Percentiles rank a stretch among this genome's conserved stretches.
Conservation (phyloP, 805 yeast genomes). For the Monosporozyma solicola region DNA sequence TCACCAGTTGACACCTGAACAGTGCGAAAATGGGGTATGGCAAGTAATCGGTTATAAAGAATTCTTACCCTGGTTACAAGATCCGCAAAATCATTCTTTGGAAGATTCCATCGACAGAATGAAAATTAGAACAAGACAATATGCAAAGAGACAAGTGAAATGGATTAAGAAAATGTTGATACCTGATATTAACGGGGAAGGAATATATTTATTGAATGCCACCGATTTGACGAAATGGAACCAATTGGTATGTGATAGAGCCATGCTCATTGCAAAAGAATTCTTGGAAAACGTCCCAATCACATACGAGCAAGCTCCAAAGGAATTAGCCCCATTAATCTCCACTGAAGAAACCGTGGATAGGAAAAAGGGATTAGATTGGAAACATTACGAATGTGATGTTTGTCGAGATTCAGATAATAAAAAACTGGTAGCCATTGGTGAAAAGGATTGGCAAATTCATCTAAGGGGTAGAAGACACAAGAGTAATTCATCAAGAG, state of each 20-base stretch:
- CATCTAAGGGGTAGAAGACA: slow-evolving; percentile 69
- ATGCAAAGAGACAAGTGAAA: slow-evolving; percentile 80
- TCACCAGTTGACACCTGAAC: slow-evolving; percentile 26
- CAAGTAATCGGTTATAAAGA: slow-evolving; percentile 94
- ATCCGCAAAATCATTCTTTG: slow-evolving; percentile 24
- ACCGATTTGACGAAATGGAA: slow-evolving; percentile 61
- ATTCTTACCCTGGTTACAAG: slow-evolving; percentile 59
- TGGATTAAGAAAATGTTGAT: slow-evolving; percentile 75
- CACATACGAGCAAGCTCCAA: slow-evolving; percentile 32
- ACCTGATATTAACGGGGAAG: slow-evolving; percentile 50
- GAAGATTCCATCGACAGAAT: slow-evolving; percentile 53
- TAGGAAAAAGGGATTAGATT: slow-evolving; percentile 23
- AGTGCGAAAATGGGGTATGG: slow-evolving; percentile 72
- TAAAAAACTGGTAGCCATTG: slow-evolving; percentile 56
- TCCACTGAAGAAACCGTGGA: slow-evolving; percentile 7
- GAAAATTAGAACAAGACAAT: slow-evolving; percentile 78
- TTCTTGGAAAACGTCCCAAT: slow-evolving; percentile 28
- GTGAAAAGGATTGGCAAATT: slow-evolving; percentile 57
- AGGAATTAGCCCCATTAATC: slow-evolving; percentile 25
- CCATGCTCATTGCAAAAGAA: slow-evolving; percentile 38
- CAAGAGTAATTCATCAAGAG: slow-evolving; percentile 39
- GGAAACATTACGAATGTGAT: slow-evolving; percentile 66
- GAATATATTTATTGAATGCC: slow-evolving; percentile 62
- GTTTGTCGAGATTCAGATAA: slow-evolving; percentile 51
- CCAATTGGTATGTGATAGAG: slow-evolving; percentile 45